Evolutionary conservation across 306 rosid genomes (phyloP), one percentile per base, ranked within the genome.

Genomic region (Boehmeria nivea): DNA sequence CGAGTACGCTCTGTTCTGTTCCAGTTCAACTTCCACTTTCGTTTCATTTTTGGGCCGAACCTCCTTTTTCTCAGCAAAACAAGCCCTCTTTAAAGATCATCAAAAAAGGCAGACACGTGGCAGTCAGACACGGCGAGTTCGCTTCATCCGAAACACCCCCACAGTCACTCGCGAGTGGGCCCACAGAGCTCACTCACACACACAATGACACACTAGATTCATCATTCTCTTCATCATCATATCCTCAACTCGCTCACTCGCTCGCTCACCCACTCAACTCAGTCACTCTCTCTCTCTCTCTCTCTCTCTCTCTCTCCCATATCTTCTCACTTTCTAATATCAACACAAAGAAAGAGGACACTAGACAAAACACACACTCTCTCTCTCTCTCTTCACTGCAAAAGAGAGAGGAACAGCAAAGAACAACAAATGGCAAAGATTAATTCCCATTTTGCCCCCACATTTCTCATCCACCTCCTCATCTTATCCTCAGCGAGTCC

Each of bases 381-480:
- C 44, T 33, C 59, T 51, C 45, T 43, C n/a, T 40, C 24, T 15
- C 54, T 1, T 14, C 45, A 39, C 53, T 43, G 46, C 60, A 16
- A 52, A 13, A 40, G 66, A 59, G 66, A 58, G 63, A 31, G 50
- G 21, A 28, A 31, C n/a, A n/a, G n/a, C n/a, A n/a, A n/a, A n/a
- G n/a, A n/a, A n/a, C n/a, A 10, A 54, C 15, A 48, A 39, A 79
- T 80, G 86, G 86, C 75, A 39, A 36, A 40, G 4, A 20, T 52
- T 3, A 43, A 43, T 81, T 56, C 89, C 96, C 86, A 71, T 75
- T 63, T 71, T 77, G 36, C 80, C 94, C 85, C 74, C 57, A 43
- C 65, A 0, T 3, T 31, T 1, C 3, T 76, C 6, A 55, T 73
- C 54, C 63, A 57, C 16, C 53, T 83, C 17, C 9, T 48, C 0